Conservation (phyloP, 1,139 yeast species). For the Arxiozyma heterogenica region DNA sequence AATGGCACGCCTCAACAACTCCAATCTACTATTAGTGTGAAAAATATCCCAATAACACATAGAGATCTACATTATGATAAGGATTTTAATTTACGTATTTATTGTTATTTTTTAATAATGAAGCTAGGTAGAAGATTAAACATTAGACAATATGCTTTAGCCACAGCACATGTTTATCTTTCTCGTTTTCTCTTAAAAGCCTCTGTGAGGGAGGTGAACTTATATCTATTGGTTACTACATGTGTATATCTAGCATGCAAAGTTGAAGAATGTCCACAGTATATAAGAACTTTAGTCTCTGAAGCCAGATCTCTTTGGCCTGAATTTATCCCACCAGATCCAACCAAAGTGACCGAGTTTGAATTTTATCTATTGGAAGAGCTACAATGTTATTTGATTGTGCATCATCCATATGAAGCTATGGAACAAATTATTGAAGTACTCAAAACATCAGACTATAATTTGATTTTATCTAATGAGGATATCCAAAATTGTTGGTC, state of each 20-base stretch:
- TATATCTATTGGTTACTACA: constrained; percentile 72
- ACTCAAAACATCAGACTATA: constrained; percentile 32
- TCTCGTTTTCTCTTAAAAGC: constrained; percentile 66
- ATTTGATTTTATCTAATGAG: constrained; percentile 36
- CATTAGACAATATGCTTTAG: constrained; percentile 71
- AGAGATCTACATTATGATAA: constrained; percentile 44
- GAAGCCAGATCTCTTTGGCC: constrained; percentile 95
- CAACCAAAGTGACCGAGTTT: constrained; percentile 89
- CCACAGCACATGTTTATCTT: constrained; percentile 81
- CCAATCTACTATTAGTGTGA: constrained; percentile 25
- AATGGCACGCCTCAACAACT: neutral
- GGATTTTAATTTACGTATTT: constrained; percentile 50
- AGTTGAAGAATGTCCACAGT: constrained; percentile 92
- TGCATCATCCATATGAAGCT: constrained; percentile 84
- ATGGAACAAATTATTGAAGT: constrained; percentile 50
- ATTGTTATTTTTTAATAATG: constrained; percentile 58
- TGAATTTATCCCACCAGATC: constrained; percentile 84
- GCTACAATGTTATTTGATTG: constrained; percentile 66
- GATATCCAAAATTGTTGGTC: constrained; percentile 87
- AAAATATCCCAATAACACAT: constrained; percentile 36
- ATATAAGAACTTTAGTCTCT: constrained; percentile 68
- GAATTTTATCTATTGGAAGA: constrained; percentile 91
- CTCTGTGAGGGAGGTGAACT: constrained; percentile 70
- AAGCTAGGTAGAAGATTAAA: constrained; percentile 70
- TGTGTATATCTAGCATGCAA: constrained; percentile 86